Conservation (phyloP, 352 stramenopile species). For the Thalassiosira hispida region DNA sequence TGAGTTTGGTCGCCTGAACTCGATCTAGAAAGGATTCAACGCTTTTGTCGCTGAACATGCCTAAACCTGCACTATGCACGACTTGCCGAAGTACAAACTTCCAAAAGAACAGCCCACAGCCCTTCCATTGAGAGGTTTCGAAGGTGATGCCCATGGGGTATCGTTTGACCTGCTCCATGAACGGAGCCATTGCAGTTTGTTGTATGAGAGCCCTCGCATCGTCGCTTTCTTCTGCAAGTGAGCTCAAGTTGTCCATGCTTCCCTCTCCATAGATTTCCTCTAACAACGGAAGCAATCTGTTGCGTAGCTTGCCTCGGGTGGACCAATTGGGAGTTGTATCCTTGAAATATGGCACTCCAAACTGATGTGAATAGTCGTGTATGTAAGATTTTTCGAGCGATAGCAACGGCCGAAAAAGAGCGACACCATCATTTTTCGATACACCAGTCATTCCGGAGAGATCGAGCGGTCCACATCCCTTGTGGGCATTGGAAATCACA, state of each 20-base stretch:
- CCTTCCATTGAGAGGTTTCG: conserved; percentile 65
- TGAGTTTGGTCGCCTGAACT: conserved; percentile 34
- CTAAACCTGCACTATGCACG: conserved; percentile 81
- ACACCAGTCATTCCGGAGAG: conserved; percentile 92
- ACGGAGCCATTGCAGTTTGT: conserved; percentile 74
- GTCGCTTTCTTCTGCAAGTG: conserved; percentile 85
- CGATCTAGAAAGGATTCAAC: conserved; percentile 75
- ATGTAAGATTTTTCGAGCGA: conserved; percentile 93
- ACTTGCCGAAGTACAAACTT: conserved; percentile 83
- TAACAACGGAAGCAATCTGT: conserved; percentile 92
- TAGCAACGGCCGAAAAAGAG: conserved; percentile 92
- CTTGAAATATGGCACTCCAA: conserved; percentile 96
- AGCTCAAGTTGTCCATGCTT: conserved; percentile 84
- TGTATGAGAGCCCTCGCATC: conserved; percentile 78
- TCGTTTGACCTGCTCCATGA: conserved; percentile 67
- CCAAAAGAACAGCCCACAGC: conserved; percentile 86
- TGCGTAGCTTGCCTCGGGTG: conserved; percentile 95
- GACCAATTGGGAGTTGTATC: conserved; percentile 97
- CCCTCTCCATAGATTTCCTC: conserved; percentile 94
- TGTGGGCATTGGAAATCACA: conserved; percentile 97
- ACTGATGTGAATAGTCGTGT: conserved; percentile 94
- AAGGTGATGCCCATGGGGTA: conserved; percentile 78
- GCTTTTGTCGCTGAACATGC: conserved; percentile 87
- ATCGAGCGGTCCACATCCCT: conserved; percentile 91
- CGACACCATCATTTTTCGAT: conserved; percentile 83